Conservation (phyloP, 176 grass and related monocot genomes). For the Eleusine indica region DNA sequence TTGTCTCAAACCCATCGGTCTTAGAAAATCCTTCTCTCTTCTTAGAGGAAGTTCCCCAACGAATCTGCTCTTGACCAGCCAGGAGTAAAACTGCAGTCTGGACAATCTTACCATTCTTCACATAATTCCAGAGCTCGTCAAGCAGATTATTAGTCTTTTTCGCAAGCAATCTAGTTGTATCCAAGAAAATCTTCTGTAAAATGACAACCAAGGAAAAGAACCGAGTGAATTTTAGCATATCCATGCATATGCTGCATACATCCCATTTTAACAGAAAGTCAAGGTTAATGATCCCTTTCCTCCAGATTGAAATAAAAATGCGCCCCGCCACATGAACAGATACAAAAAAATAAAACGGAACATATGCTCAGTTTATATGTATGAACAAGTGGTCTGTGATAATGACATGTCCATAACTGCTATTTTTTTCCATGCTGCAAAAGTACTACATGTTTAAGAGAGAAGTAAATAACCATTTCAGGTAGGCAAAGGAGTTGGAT, state of each 20-base stretch:
- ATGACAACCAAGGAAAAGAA: neutral
- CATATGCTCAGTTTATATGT: too few species aligned
- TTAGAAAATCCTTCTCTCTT: neutral
- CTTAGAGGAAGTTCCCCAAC: neutral
- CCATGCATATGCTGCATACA: neutral
- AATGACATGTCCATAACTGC: too few species aligned
- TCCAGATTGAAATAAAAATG: too few species aligned
- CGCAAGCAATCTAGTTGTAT: constrained; percentile 16
- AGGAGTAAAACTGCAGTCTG: constrained; percentile 20
- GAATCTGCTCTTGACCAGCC: neutral
- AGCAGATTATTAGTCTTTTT: constrained; percentile 12
- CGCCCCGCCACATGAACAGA: too few species aligned
- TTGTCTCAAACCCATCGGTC: too few species aligned
- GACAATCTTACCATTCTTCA: neutral
- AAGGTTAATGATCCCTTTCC: too few species aligned
- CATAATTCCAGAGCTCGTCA: constrained; percentile 13
- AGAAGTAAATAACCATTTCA: constrained; percentile 30
- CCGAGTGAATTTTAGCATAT: neutral
- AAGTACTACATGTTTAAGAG: neutral
- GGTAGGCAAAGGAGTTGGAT: constrained; percentile 25
- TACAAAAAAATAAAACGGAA: neutral
- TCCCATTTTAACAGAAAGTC: too few species aligned
- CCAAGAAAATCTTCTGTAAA: constrained; percentile 22
- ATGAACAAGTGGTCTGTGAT: too few species aligned
- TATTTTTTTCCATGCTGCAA: neutral